These are phyloP conservation scores for Rosa hybrid DNA, from an alignment of 331 rosid genomes.

Conservation along the genomic window DNA sequence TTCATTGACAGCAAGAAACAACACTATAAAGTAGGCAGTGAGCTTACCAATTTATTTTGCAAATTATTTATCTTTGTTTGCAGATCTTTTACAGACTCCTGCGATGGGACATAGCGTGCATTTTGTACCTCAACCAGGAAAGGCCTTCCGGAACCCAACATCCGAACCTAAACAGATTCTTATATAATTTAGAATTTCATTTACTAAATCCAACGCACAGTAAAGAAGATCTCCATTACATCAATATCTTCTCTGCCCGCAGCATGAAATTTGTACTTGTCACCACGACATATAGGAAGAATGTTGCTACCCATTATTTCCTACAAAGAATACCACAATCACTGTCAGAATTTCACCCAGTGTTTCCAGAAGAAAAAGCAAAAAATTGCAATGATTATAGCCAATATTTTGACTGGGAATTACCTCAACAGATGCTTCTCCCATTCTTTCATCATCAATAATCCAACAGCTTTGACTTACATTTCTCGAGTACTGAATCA, in stretches of 20 bases:
- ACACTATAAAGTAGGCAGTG: slow-evolving; percentile 4
- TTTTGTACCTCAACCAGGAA: slow-evolving; percentile 91
- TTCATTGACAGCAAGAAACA: slow-evolving; percentile 16
- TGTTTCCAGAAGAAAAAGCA: slow-evolving; percentile 7
- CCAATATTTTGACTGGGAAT: slow-evolving; percentile 20
- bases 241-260: slow-evolving; percentile 98
- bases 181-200: slow-evolving; percentile 29
- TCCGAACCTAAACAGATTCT: slow-evolving; percentile 64
- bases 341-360: slow-evolving; percentile 26
- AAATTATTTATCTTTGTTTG: slow-evolving; percentile 55
- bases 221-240: slow-evolving; percentile 45
- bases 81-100: slow-evolving; percentile 48
- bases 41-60: slow-evolving; percentile 71
- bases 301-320: slow-evolving; percentile 74
- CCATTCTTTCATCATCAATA: slow-evolving; percentile 94
- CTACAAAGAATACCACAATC: slow-evolving; percentile 43
- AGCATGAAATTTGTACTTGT: slow-evolving; percentile 86
- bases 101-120: slow-evolving; percentile 57
- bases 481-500: slow-evolving; percentile 87
- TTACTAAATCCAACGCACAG: slow-evolving; percentile 18
- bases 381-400: slow-evolving; percentile 5
- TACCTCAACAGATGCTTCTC: slow-evolving; percentile 98
- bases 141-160: slow-evolving; percentile 95
- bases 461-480: slow-evolving; percentile 97
- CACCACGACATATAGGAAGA: slow-evolving; percentile 70